A percentile compares a stretch with the other conserved stretches of the same genome.
phyloP scores from a whole-genome alignment of 2,329 filamentous ascomycete genomes.

The Aspergillus sp. region DNA sequence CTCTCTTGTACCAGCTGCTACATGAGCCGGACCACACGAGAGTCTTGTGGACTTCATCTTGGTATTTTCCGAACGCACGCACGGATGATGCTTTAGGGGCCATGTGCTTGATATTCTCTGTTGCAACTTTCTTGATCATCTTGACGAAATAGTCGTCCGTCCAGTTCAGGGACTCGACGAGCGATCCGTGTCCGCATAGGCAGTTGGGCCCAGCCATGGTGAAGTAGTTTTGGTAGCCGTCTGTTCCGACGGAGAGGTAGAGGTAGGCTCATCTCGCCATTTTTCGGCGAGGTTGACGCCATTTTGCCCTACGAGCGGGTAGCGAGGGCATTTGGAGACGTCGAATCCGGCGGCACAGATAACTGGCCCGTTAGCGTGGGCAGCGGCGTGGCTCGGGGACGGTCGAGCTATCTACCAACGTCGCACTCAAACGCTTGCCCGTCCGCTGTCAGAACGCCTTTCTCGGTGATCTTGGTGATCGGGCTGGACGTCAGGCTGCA shows the following conservation, averaged over 20 bases:
- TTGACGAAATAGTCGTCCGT: conserved; percentile 22
- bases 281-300: conserved; percentile 14
- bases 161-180: conserved; percentile 14
- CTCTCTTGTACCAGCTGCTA: conserved; percentile 47
- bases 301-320: conserved; percentile 22
- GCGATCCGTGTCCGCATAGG: conserved; percentile 20
- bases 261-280: conserved; percentile 16
- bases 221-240: conserved; percentile 23
- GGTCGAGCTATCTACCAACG: conserved; percentile 8
- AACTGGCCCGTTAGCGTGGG: too few relatives aligned
- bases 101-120: conserved; percentile 20
- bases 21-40: conserved; percentile 27
- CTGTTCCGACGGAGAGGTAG: conserved; percentile 17
- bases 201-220: conserved; percentile 23
- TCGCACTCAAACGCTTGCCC: conserved; percentile 13
- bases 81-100: conserved; percentile 37
- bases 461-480: conserved; percentile 9
- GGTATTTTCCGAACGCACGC: conserved; percentile 40
- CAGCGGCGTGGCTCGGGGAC: too few relatives aligned
- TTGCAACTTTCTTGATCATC: conserved; percentile 22
- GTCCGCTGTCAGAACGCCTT: conserved; percentile 10
- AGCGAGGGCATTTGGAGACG: conserved; percentile 27
- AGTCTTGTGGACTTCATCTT: conserved; percentile 39
- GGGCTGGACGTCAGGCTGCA: conserved; percentile 9
- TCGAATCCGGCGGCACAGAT: conserved; percentile 36